Percentiles rank a stretch among this genome's conserved stretches.
Evolutionary conservation across 306 rosid species (phyloP).

Genomic region (Senna siamea): DNA sequence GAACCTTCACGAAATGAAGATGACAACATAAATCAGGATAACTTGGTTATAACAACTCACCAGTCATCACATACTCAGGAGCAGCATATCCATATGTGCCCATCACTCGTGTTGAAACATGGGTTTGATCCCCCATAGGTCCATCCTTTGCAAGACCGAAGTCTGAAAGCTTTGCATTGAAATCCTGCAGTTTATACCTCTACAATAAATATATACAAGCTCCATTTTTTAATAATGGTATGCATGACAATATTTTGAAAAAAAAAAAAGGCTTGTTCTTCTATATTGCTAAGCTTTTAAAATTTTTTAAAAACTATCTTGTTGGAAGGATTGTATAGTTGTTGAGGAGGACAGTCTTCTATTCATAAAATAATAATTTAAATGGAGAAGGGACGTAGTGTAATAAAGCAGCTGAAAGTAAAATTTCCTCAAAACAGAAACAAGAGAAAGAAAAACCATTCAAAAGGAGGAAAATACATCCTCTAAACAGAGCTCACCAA

Average conservation of each 20-base stretch:
- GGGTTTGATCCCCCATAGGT: constrained; percentile 97
- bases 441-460: not conserved
- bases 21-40: constrained; percentile 19
- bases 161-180: constrained; percentile 91
- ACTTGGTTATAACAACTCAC: constrained; percentile 52
- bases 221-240: constrained; percentile 22
- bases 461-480: constrained; percentile 18
- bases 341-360: constrained; percentile 5
- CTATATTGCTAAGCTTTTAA: not conserved
- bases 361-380: constrained; percentile 15
- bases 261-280: not conserved
- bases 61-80: constrained; percentile 95
- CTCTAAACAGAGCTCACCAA: constrained; percentile 20
- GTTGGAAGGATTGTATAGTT: not conserved
- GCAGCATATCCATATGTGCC: constrained; percentile 97
- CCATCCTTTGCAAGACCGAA: constrained; percentile 98
- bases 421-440: constrained; percentile 5
- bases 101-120: constrained; percentile 96
- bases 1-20: constrained; percentile 13
- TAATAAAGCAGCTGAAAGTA: not conserved
- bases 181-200: constrained; percentile 60
- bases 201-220: constrained; percentile 40
- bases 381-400: constrained; percentile 1
- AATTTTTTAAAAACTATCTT: not conserved
- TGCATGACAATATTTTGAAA: constrained; percentile 14